A percentile compares a stretch with the other conserved stretches of the same genome.
Conservation (phyloP, 2,329 filamentous ascomycete genomes). For the Fusarium oxysporum region DNA sequence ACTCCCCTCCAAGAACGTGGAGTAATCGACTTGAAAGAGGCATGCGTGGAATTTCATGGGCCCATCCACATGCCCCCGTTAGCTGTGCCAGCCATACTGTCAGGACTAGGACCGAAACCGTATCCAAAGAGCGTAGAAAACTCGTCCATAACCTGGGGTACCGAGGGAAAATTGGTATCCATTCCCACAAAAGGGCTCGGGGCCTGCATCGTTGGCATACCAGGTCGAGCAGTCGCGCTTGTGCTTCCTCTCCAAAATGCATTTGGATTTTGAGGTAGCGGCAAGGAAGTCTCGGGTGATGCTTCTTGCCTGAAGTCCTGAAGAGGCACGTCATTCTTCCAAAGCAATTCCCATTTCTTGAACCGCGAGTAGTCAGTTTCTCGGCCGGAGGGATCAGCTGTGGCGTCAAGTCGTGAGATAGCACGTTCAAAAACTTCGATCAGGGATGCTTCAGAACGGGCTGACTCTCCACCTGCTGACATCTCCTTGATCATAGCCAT, state of each 20-base stretch:
- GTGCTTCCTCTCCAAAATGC: conserved; percentile 39
- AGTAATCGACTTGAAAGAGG: not conserved
- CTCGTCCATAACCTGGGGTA: conserved; percentile 54
- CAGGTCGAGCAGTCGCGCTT: conserved; percentile 37
- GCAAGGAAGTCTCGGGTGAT: conserved; percentile 39
- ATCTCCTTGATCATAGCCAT: conserved; percentile 64
- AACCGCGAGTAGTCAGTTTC: conserved; percentile 64
- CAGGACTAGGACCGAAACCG: conserved; percentile 48
- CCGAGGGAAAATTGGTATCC: conserved; percentile 52
- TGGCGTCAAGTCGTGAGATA: conserved; percentile 58
- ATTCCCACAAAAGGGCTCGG: conserved; percentile 53
- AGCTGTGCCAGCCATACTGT: conserved; percentile 42
- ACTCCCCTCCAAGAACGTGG: conserved; percentile 1
- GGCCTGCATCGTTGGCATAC: conserved; percentile 45
- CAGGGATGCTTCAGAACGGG: conserved; percentile 63
- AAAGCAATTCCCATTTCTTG: conserved; percentile 64
- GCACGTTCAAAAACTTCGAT: conserved; percentile 65
- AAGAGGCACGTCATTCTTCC: conserved; percentile 53
- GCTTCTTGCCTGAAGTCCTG: conserved; percentile 44
- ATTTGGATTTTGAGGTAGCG: conserved; percentile 39
- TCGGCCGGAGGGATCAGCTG: conserved; percentile 51
- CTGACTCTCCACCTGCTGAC: conserved; percentile 64
- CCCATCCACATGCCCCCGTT: conserved; percentile 47
- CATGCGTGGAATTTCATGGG: conserved; percentile 31
- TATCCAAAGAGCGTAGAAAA: conserved; percentile 51